Percentiles rank a stretch among this genome's conserved stretches.
phyloP scores from a whole-genome alignment of 208 protist species.

The Crithidia expoeki region DNA sequence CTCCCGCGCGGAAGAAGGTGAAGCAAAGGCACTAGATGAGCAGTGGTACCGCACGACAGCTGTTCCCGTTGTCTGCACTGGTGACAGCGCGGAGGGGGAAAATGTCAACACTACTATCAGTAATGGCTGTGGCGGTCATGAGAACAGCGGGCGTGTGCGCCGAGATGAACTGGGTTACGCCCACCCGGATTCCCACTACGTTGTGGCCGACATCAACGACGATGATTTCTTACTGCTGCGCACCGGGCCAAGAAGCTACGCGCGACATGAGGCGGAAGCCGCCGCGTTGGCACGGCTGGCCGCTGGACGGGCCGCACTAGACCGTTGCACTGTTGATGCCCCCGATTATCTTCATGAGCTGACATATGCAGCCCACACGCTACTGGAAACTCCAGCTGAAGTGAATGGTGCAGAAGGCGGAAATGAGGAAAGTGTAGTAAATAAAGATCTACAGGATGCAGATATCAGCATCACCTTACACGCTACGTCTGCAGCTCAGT shows the following conservation, averaged over 20 bases:
- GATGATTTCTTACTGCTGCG: conserved; percentile 67
- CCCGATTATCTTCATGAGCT: conserved; percentile 4
- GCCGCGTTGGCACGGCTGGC: conserved; percentile 17
- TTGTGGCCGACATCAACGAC: conserved; percentile 81
- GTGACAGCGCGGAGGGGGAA: neutral
- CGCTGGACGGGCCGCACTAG: conserved; percentile 7
- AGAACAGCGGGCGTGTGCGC: conserved; percentile 8
- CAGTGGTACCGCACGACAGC: conserved; percentile 12
- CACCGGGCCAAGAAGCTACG: conserved; percentile 36
- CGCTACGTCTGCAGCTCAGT: neutral
- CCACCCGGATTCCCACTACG: conserved; percentile 54
- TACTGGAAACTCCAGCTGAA: neutral
- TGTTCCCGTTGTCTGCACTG: neutral
- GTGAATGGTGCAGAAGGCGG: neutral
- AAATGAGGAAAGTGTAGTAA: neutral
- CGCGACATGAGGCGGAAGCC: conserved; percentile 11
- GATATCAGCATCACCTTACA: no score
- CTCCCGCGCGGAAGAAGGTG: neutral
- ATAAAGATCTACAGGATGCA: no score
- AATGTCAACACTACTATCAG: neutral
- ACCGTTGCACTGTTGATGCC: conserved; percentile 23
- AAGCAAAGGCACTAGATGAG: neutral
- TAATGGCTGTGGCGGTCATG: neutral
- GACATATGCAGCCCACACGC: neutral
- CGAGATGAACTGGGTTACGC: conserved; percentile 42